phyloP scores from a whole-genome alignment of 441 rosid genomes.

The Pelargonium cotyledonis region DNA sequence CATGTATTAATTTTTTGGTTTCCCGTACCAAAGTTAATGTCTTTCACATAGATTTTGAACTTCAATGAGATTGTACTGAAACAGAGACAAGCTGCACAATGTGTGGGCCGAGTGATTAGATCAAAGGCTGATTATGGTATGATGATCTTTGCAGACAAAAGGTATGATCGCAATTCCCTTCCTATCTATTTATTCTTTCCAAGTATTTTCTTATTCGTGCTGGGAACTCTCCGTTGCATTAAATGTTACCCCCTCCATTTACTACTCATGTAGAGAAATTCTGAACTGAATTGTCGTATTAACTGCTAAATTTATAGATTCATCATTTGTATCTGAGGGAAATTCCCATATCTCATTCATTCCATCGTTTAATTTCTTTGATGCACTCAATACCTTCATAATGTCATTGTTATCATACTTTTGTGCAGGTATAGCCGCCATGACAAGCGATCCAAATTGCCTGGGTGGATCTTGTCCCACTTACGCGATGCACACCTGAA shows the following conservation, averaged over 20 bases:
- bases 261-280: not conserved
- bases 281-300: not conserved
- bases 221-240: too few species aligned
- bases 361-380: not conserved
- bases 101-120: conserved; percentile 93
- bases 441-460: conserved; percentile 91
- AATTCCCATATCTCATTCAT: too few species aligned
- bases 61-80: conserved; percentile 19
- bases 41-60: conserved; percentile 7
- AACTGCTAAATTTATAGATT: not conserved
- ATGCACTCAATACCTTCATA: not conserved
- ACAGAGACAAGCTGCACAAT: conserved; percentile 99
- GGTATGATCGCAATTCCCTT: conserved; percentile 31
- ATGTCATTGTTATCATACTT: not conserved
- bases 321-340: too few species aligned
- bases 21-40: conserved; percentile 13
- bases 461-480: conserved; percentile 90
- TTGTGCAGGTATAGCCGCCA: conserved; percentile 80
- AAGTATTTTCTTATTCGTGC: too few species aligned
- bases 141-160: conserved; percentile 98
- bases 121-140: conserved; percentile 98
- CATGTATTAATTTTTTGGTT: conserved; percentile 6
- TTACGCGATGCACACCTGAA: conserved; percentile 77
- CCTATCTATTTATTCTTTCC: not conserved
- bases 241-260: not conserved